A percentile compares a stretch with the other conserved stretches of the same genome.
Evolutionary conservation across 352 stramenopile genomes (phyloP).

Genomic region (Pythium rishiriense): DNA sequence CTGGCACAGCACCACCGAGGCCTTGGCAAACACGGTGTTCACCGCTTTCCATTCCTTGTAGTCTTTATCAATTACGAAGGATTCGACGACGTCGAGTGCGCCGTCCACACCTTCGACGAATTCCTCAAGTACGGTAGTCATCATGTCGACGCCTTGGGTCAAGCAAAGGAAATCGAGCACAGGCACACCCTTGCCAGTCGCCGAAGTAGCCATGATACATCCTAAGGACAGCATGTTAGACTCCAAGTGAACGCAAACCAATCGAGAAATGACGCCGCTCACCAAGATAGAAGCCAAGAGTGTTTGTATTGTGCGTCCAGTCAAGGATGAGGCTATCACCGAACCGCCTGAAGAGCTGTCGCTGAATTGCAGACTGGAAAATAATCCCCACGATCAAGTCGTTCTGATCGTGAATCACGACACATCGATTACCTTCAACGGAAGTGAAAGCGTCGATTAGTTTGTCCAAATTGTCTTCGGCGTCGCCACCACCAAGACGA

Average conservation of each 20-base stretch:
- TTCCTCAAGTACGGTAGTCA: constrained; percentile 6
- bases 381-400: neutral
- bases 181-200: constrained; percentile 17
- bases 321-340: constrained; percentile 24
- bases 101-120: neutral
- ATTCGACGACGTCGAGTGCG: neutral
- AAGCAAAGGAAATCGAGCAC: constrained; percentile 26
- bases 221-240: too few species aligned
- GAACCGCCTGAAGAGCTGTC: constrained; percentile 12
- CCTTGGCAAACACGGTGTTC: constrained; percentile 8
- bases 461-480: neutral
- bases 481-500: neutral
- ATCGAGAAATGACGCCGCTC: neutral
- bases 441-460: too few species aligned
- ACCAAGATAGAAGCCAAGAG: constrained; percentile 22
- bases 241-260: neutral
- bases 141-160: constrained; percentile 18
- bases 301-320: constrained; percentile 30
- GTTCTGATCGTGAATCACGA: neutral
- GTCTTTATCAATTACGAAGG: constrained; percentile 31
- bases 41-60: constrained; percentile 22
- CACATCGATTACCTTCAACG: too few species aligned
- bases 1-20: constrained; percentile 20
- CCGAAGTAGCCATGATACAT: constrained; percentile 16
- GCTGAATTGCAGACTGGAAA: constrained; percentile 1